These are phyloP conservation scores for Nematodospora valgi DNA, from an alignment of 805 yeast genomes.

Conservation along the genomic window DNA sequence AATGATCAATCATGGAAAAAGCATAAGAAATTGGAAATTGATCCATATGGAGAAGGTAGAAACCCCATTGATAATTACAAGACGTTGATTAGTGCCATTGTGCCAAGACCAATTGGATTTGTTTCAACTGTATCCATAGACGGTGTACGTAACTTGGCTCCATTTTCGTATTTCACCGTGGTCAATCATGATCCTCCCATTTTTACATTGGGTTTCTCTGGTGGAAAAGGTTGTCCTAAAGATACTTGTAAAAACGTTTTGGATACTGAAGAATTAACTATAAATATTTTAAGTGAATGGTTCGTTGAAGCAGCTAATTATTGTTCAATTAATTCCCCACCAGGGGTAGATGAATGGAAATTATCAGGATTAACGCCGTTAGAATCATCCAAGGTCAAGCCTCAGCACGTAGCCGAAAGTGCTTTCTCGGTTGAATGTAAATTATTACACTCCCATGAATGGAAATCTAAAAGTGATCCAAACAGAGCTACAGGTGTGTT, in stretches of 20 bases:
- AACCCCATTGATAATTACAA: conserved; percentile 45
- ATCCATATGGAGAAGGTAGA: conserved; percentile 45
- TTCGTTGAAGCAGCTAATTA: conserved; percentile 61
- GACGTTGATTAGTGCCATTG: conserved; percentile 47
- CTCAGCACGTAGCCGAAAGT: conserved; percentile 59
- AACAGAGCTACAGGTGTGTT: conserved; percentile 33
- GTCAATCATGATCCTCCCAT: conserved; percentile 56
- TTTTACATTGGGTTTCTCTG: conserved; percentile 48
- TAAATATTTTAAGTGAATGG: conserved; percentile 62
- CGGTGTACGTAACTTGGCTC: conserved; percentile 52
- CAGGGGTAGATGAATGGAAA: conserved; percentile 53
- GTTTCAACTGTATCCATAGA: conserved; percentile 43
- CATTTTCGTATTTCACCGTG: conserved; percentile 54
- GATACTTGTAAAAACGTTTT: conserved; percentile 49
- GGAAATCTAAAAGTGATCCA: conserved; percentile 40
- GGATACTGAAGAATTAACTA: conserved; percentile 51
- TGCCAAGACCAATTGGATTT: conserved; percentile 62
- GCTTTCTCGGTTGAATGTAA: conserved; percentile 59
- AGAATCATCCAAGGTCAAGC: conserved; percentile 42
- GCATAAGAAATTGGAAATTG: conserved; percentile 44
- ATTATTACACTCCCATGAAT: conserved; percentile 41
- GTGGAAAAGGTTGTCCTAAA: conserved; percentile 35
- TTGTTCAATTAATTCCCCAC: conserved; percentile 45
- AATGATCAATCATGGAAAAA: conserved; percentile 40
- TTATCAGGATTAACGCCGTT: conserved; percentile 50